These are phyloP conservation scores for Kwoniella shivajii DNA, from an alignment of 1,284 basidiomycete genomes.

Conservation along the genomic window DNA sequence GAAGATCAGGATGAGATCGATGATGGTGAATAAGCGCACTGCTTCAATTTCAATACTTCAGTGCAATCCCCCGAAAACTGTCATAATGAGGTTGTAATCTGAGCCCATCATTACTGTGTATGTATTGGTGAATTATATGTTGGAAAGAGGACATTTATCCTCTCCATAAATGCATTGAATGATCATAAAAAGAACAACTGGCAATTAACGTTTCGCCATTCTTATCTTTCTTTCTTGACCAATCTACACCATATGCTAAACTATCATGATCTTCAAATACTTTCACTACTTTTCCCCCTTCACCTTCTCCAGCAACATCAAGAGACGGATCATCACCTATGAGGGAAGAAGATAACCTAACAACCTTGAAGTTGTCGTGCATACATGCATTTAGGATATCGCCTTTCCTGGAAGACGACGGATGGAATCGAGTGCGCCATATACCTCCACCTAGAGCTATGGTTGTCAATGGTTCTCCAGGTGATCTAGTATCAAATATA, in stretches of 20 bases:
- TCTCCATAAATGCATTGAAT: constrained; percentile 77
- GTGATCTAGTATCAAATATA: constrained; percentile 80
- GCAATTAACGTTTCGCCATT: constrained; percentile 64
- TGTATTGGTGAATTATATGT: not conserved
- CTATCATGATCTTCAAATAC: constrained; percentile 78
- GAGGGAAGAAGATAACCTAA: constrained; percentile 58
- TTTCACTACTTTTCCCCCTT: constrained; percentile 54
- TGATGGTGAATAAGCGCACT: constrained; percentile 15
- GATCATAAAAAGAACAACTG: constrained; percentile 97
- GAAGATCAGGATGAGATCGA: constrained; percentile 37
- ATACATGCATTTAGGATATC: constrained; percentile 90
- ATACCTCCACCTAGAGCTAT: constrained; percentile 84
- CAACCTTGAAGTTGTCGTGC: constrained; percentile 93
- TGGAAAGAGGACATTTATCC: constrained; percentile 53
- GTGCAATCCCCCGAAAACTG: no score
- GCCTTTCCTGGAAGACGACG: constrained; percentile 60
- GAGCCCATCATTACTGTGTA: no score
- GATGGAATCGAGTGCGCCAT: constrained; percentile 97
- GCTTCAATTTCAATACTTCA: not conserved
- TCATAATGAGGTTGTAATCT: no score
- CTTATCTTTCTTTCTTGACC: constrained; percentile 63
- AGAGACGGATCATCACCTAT: not conserved
- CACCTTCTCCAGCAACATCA: not conserved
- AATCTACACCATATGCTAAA: constrained; percentile 93
- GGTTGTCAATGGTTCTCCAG: constrained; percentile 62